Evolutionary conservation across 1,139 yeast genomes (phyloP).

Genomic region (Suhomyces kunorum): DNA sequence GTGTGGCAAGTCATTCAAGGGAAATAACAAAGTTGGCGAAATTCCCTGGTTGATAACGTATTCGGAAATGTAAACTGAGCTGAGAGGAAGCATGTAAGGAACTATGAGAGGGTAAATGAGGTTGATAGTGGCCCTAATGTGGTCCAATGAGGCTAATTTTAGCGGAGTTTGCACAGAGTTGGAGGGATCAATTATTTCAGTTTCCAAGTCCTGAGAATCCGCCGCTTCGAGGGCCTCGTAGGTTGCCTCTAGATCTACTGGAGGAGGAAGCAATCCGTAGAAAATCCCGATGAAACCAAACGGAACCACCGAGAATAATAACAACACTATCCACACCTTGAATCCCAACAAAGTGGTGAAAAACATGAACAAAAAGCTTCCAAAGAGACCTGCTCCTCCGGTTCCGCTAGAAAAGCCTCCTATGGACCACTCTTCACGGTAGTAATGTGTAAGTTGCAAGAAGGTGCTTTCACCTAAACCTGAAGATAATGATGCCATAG

Average conservation of each 20-base stretch:
- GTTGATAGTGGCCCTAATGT: slow-evolving; percentile 38
- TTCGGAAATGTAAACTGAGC: slow-evolving; percentile 82
- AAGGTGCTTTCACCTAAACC: slow-evolving; percentile 92
- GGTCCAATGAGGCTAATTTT: slow-evolving; percentile 14
- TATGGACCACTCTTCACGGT: slow-evolving; percentile 52
- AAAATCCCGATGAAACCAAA: slow-evolving; percentile 35
- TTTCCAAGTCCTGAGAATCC: not conserved
- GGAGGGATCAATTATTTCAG: not conserved
- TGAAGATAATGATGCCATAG: slow-evolving; percentile 78
- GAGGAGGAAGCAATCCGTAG: slow-evolving; percentile 30
- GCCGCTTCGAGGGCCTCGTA: not conserved
- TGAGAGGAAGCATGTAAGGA: slow-evolving; percentile 82
- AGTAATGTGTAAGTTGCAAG: slow-evolving; percentile 77
- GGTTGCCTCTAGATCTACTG: not conserved
- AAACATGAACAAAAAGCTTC: slow-evolving; percentile 56
- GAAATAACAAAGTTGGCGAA: slow-evolving; percentile 81
- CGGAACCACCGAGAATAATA: slow-evolving; percentile 40
- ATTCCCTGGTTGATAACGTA: slow-evolving; percentile 90
- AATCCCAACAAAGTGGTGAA: slow-evolving; percentile 40
- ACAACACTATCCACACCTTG: slow-evolving; percentile 32
- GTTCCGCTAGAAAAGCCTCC: slow-evolving; percentile 94
- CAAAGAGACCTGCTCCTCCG: slow-evolving; percentile 90
- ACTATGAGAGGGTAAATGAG: slow-evolving; percentile 12
- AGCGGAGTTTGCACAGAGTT: not conserved
- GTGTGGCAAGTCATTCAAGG: slow-evolving; percentile 62